Conservation (phyloP, 2,329 filamentous ascomycete species). For the Aschersonia sp. region DNA sequence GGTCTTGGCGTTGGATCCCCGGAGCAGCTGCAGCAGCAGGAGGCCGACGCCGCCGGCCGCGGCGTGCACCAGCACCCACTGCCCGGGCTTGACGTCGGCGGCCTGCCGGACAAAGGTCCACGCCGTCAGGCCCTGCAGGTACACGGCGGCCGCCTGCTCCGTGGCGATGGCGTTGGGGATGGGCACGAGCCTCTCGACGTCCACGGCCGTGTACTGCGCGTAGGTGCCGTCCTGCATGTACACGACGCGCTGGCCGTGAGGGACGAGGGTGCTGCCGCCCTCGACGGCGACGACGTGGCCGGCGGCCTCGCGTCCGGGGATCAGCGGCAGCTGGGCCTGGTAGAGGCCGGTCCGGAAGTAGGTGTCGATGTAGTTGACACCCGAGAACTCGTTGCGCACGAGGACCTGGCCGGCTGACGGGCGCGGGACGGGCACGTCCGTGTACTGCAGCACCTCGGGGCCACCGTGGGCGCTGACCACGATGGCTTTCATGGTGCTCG, state of each 20-base stretch:
- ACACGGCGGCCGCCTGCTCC: constrained; percentile 49
- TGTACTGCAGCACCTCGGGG: constrained; percentile 57
- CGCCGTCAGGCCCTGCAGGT: constrained; percentile 76
- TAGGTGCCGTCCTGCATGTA: constrained; percentile 45
- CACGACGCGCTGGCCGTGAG: constrained; percentile 52
- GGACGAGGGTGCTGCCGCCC: constrained; percentile 24
- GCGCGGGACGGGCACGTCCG: constrained; percentile 53
- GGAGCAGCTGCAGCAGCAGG: constrained; percentile 62
- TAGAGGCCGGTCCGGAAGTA: constrained; percentile 86
- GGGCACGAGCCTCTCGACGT: constrained; percentile 39
- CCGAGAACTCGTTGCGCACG: constrained; percentile 65
- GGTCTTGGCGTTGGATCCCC: constrained; percentile 55
- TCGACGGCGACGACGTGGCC: constrained; percentile 54
- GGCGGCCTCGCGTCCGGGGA: constrained; percentile 65
- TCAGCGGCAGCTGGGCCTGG: constrained; percentile 54
- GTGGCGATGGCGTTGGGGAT: constrained; percentile 48
- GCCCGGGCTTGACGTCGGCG: constrained; percentile 58
- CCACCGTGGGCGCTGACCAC: constrained; percentile 52
- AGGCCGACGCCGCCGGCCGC: constrained; percentile 72
- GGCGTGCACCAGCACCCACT: constrained; percentile 74
- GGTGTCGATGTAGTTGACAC: constrained; percentile 81
- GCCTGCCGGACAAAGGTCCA: constrained; percentile 66
- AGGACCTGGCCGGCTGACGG: constrained; percentile 58
- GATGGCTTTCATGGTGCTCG: constrained; percentile 55
- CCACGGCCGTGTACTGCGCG: constrained; percentile 39